phyloP scores from a whole-genome alignment of 306 rosid genomes.

The Trichosanthes truncata region DNA sequence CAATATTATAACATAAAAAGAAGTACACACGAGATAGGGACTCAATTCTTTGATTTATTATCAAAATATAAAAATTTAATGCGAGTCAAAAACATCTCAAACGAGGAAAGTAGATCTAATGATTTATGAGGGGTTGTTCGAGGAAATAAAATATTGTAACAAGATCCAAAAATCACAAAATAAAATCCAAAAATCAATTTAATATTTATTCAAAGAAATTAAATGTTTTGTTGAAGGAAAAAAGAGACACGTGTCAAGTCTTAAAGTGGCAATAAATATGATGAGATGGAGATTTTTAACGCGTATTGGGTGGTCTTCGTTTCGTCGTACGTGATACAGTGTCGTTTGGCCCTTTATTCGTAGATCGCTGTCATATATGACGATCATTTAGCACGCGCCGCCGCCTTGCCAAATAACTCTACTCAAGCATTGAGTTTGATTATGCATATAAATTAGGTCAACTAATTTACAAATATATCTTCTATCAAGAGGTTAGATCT shows the following conservation, averaged over 20 bases:
- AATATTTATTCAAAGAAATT: not conserved
- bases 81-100: not conserved
- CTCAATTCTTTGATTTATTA: not conserved
- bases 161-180: not conserved
- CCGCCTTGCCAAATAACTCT: not conserved
- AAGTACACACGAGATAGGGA: not conserved
- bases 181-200: not conserved
- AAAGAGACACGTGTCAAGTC: not conserved
- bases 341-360: not conserved
- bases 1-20: not conserved
- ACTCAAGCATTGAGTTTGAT: too few species aligned
- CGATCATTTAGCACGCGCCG: not conserved
- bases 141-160: not conserved
- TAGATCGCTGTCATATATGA: not conserved
- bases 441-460: too few species aligned
- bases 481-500: too few species aligned
- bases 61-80: not conserved
- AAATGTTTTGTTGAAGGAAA: not conserved
- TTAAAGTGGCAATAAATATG: not conserved
- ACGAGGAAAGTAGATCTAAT: not conserved
- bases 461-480: too few species aligned
- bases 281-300: not conserved
- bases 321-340: not conserved
- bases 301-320: not conserved
- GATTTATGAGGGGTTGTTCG: not conserved